Percentiles rank a stretch among this genome's conserved stretches.
Conservation (phyloP, 371 early-diverging fungal species). For the Actinomucor elegans region DNA sequence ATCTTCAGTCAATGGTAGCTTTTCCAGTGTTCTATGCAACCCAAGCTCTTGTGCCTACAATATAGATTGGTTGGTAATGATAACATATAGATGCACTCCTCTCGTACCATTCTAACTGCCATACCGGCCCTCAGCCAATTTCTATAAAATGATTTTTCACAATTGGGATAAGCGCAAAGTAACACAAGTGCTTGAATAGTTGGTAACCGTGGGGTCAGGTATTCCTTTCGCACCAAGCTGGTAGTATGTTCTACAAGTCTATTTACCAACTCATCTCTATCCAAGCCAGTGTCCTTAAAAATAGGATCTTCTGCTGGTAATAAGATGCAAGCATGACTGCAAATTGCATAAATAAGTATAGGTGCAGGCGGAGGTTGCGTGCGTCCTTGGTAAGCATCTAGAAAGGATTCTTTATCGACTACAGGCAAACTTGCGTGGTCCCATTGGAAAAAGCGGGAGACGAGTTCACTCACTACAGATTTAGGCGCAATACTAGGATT, state of each 20-base stretch:
- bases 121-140: slow-evolving; percentile 48
- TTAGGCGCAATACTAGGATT: slow-evolving; percentile 27
- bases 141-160: slow-evolving; percentile 26
- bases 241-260: slow-evolving; percentile 28
- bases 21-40: slow-evolving; percentile 33
- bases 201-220: slow-evolving; percentile 30
- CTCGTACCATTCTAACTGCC: slow-evolving; percentile 47
- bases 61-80: no score
- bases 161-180: slow-evolving; percentile 34
- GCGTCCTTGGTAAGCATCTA: slow-evolving; percentile 35
- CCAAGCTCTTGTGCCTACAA: slow-evolving; percentile 46
- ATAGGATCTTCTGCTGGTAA: slow-evolving; percentile 28
- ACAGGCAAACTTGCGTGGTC: slow-evolving; percentile 24
- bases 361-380: slow-evolving; percentile 33
- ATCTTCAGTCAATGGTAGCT: slow-evolving; percentile 19
- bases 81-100: no score
- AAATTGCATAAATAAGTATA: slow-evolving; percentile 39
- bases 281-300: slow-evolving; percentile 21
- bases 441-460: slow-evolving; percentile 14
- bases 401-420: slow-evolving; percentile 30
- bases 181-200: slow-evolving; percentile 46
- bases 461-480: slow-evolving; percentile 21
- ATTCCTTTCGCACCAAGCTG: slow-evolving; percentile 28
- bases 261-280: slow-evolving; percentile 28
- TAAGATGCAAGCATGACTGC: slow-evolving; percentile 29